Percentiles rank a stretch among this genome's conserved stretches.
Evolutionary conservation across 495 filamentous ascomycete species (phyloP).

Genomic region (Penicillium egyptiacum): DNA sequence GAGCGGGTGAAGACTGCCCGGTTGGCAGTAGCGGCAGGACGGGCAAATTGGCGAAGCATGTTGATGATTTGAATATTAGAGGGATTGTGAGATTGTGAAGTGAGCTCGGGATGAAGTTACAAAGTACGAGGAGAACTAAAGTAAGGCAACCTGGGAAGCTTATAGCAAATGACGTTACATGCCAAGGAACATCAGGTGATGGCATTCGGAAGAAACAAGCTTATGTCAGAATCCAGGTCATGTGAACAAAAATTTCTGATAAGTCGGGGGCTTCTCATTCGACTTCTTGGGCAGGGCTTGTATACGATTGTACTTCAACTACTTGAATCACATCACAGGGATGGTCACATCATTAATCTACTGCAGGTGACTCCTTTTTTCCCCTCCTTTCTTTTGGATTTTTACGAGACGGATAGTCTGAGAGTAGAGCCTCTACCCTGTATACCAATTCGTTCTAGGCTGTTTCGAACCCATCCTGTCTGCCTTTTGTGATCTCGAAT

Average conservation of each 20-base stretch:
- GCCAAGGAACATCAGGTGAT: conserved; percentile 27
- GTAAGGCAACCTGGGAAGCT: conserved; percentile 4
- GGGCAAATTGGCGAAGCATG: conserved; percentile 70
- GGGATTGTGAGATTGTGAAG: conserved; percentile 11
- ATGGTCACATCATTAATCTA: conserved; percentile 1
- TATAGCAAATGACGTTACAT: conserved; percentile 27
- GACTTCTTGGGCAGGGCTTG: conserved; percentile 12
- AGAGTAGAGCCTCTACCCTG: not conserved
- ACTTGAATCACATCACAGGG: not conserved
- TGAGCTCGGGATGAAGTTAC: conserved; percentile 3
- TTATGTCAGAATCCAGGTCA: conserved; percentile 15
- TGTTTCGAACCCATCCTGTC: conserved; percentile 10
- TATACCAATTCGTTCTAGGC: not conserved
- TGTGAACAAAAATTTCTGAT: conserved; percentile 31
- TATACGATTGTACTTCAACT: not conserved
- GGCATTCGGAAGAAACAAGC: not conserved
- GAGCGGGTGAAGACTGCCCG: conserved; percentile 52
- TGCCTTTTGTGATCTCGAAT: conserved; percentile 16
- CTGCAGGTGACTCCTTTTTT: not conserved
- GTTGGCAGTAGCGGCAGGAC: conserved; percentile 54
- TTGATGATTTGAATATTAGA: conserved; percentile 20
- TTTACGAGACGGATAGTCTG: not conserved
- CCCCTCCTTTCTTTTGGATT: not conserved
- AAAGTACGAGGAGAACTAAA: conserved; percentile 47
- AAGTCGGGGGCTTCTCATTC: conserved; percentile 32